Evolutionary conservation across 2,329 filamentous ascomycete species (phyloP).

Genomic region (Basipetospora chlamydospora): DNA sequence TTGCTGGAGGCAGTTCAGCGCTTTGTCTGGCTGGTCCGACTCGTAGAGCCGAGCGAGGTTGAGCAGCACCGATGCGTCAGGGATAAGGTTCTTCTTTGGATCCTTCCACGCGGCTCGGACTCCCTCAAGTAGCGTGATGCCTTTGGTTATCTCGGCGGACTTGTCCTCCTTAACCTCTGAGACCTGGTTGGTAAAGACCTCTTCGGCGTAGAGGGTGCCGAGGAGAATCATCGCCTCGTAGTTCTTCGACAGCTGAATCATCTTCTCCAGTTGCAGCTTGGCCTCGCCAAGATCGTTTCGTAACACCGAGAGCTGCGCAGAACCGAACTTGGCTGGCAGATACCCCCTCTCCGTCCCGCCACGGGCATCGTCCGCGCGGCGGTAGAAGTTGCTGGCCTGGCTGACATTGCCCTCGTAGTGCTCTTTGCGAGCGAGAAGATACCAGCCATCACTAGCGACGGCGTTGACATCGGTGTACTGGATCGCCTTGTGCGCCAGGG

Average conservation of each 20-base stretch:
- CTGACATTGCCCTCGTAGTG: constrained; percentile 66
- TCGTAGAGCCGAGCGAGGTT: constrained; percentile 91
- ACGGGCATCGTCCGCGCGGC: constrained; percentile 77
- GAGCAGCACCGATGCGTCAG: constrained; percentile 76
- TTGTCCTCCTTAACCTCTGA: constrained; percentile 73
- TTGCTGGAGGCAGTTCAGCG: constrained; percentile 78
- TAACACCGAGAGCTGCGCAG: constrained; percentile 74
- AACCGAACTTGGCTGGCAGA: constrained; percentile 86
- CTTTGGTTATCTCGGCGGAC: constrained; percentile 70
- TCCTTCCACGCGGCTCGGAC: constrained; percentile 88
- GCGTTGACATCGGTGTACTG: constrained; percentile 93
- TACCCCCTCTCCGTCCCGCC: constrained; percentile 85
- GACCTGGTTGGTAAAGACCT: constrained; percentile 69
- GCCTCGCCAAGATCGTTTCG: constrained; percentile 79
- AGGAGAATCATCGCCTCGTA: constrained; percentile 86
- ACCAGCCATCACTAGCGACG: constrained; percentile 96
- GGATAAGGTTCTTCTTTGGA: constrained; percentile 64
- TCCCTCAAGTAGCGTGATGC: constrained; percentile 67
- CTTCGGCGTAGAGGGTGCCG: constrained; percentile 84
- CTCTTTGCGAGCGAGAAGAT: constrained; percentile 79
- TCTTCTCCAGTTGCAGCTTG: constrained; percentile 87
- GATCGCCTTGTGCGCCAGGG: constrained; percentile 81
- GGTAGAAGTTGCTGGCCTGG: constrained; percentile 74
- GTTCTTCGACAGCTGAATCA: constrained; percentile 69
- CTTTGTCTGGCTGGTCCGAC: constrained; percentile 71